Evolutionary conservation across 805 yeast species (phyloP).

Genomic region (Teunomyces barrocoloradensis): DNA sequence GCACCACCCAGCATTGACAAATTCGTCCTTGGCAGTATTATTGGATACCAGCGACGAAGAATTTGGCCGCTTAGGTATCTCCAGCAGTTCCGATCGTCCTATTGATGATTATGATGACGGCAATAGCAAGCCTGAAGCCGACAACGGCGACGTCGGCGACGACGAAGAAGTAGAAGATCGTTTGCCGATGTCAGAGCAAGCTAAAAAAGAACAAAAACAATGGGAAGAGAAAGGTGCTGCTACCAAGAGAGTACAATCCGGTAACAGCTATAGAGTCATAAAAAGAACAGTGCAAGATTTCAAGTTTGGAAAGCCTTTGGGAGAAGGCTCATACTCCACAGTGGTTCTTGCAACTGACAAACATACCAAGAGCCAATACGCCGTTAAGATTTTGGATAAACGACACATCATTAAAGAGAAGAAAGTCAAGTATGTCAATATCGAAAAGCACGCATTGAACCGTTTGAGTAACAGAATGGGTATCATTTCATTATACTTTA

Average conservation of each 20-base stretch:
- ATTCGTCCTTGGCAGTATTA: conserved; percentile 36
- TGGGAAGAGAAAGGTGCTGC: conserved; percentile 41
- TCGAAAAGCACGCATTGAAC: conserved; percentile 77
- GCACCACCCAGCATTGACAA: conserved; percentile 25
- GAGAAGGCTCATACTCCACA: conserved; percentile 47
- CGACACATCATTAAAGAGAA: conserved; percentile 77
- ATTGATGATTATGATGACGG: not conserved
- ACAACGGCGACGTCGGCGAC: conserved; percentile 5
- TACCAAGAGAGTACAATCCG: conserved; percentile 14
- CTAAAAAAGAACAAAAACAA: conserved; percentile 15
- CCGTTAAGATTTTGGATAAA: conserved; percentile 74
- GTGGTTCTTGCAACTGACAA: conserved; percentile 48
- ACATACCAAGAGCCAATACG: conserved; percentile 57
- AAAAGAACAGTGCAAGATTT: conserved; percentile 41
- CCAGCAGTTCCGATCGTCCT: conserved; percentile 2
- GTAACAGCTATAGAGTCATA: conserved; percentile 21
- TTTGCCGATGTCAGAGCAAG: conserved; percentile 7
- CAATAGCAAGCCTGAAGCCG: not conserved
- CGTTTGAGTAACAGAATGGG: conserved; percentile 61
- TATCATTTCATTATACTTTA: conserved; percentile 65
- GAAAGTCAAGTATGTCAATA: conserved; percentile 80
- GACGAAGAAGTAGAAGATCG: conserved; percentile 6
- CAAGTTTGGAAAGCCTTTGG: conserved; percentile 39
- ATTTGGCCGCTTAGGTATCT: not conserved
- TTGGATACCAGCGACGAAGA: conserved; percentile 19